Evolutionary conservation across 768 basidiomycete genomes (phyloP).

Genomic region (Pleurotus ostreatus): DNA sequence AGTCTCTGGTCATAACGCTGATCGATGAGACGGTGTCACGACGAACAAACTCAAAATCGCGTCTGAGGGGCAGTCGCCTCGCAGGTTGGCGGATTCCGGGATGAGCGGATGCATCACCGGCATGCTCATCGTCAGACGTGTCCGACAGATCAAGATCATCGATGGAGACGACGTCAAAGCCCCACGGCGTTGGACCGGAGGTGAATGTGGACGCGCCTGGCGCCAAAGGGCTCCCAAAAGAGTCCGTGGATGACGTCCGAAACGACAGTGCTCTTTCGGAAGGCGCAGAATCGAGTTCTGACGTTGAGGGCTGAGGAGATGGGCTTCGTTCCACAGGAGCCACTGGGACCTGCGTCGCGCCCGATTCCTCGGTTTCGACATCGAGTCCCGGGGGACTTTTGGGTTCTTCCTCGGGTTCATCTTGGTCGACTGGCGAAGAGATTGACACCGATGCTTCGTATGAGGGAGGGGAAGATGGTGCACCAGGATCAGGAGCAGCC

Average conservation of each 20-base stretch:
- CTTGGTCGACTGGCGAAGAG: background rate
- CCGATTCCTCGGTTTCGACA: background rate
- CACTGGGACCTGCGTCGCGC: background rate
- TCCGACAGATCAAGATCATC: slow-evolving; percentile 83
- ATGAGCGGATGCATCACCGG: slow-evolving; percentile 32
- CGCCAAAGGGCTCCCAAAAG: slow-evolving; percentile 42
- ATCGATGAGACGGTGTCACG: slow-evolving; percentile 75
- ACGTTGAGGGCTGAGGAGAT: background rate
- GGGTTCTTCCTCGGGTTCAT: background rate
- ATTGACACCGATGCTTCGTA: background rate
- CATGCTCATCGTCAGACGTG: slow-evolving; percentile 55
- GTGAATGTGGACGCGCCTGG: slow-evolving; percentile 32
- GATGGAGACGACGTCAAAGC: slow-evolving; percentile 70
- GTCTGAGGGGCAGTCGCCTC: slow-evolving; percentile 65
- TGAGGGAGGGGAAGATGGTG: background rate
- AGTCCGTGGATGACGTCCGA: slow-evolving; percentile 46
- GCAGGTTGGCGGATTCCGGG: slow-evolving; percentile 52
- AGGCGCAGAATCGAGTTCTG: background rate
- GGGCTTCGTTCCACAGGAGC: background rate
- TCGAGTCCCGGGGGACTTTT: background rate
- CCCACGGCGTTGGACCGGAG: slow-evolving; percentile 42
- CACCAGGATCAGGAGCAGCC: background rate
- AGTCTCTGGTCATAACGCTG: slow-evolving; percentile 64
- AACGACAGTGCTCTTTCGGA: slow-evolving; percentile 31
- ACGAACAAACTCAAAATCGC: slow-evolving; percentile 79